A percentile compares a stretch with the other conserved stretches of the same genome.
These are phyloP conservation scores for Phaeoacremonium minimum DNA, from an alignment of 2,329 filamentous ascomycete genomes.

Conservation along the genomic window DNA sequence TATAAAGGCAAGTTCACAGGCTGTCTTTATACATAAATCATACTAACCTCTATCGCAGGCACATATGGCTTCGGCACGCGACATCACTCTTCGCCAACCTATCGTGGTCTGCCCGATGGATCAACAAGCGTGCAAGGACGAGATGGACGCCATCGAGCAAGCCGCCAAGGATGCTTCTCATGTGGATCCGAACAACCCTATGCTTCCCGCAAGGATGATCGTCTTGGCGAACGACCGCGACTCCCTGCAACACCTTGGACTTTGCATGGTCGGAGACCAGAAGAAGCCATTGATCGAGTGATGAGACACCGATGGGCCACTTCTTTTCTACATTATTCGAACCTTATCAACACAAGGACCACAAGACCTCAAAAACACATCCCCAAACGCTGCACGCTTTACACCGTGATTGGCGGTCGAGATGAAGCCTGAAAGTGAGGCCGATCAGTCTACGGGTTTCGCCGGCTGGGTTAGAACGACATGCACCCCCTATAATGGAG, in stretches of 20 bases:
- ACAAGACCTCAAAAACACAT: too few relatives aligned
- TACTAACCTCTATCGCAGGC: constrained; percentile 51
- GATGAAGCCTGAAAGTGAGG: too few relatives aligned
- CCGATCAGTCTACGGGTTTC: too few relatives aligned
- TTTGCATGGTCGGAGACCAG: constrained; percentile 60
- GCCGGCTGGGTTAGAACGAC: too few relatives aligned
- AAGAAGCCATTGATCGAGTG: constrained; percentile 65
- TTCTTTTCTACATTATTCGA: too few relatives aligned
- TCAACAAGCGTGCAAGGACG: constrained; percentile 92
- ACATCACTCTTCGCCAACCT: constrained; percentile 83
- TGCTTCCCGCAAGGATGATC: constrained; percentile 83
- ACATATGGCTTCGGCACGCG: constrained; percentile 78
- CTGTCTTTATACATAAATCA: too few relatives aligned
- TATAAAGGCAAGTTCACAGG: constrained; percentile 67
- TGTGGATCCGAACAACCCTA: constrained; percentile 84
- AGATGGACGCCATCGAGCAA: constrained; percentile 97
- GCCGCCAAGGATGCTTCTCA: constrained; percentile 88
- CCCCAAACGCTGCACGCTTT: too few relatives aligned
- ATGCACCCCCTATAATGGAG: too few relatives aligned
- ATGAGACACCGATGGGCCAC: too few relatives aligned
- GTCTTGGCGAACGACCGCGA: constrained; percentile 72
- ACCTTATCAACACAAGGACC: too few relatives aligned
- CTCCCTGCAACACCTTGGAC: constrained; percentile 54
- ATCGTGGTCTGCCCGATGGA: constrained; percentile 96
- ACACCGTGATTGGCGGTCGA: too few relatives aligned